Conservation (phyloP, 2,329 filamentous ascomycete genomes). For the Ophiostoma perfectum region DNA sequence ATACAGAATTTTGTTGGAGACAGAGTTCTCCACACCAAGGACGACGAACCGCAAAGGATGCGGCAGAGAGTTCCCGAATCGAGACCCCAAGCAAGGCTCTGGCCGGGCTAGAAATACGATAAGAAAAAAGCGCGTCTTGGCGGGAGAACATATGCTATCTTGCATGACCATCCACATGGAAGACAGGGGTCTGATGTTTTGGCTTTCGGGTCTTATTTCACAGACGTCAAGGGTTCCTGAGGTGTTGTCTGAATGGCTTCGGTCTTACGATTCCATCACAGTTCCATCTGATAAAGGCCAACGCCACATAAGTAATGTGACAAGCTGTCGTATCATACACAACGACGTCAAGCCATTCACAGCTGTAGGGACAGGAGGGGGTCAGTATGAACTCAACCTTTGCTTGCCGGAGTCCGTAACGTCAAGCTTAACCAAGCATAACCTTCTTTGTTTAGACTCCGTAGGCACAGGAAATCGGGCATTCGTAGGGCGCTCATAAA, state of each 20-base stretch:
- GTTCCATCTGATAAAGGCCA: not conserved
- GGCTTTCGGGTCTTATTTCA: not conserved
- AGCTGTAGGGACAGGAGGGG: too few species aligned
- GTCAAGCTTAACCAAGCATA: too few species aligned
- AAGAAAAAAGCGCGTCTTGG: slow-evolving; percentile 6
- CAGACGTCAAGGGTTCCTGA: too few species aligned
- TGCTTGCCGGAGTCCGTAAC: too few species aligned
- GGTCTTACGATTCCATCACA: too few species aligned
- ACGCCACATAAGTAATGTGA: not conserved
- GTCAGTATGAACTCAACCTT: too few species aligned
- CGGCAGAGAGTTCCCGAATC: slow-evolving; percentile 5
- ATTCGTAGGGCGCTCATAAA: not conserved
- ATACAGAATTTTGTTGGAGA: not conserved
- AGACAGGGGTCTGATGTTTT: not conserved
- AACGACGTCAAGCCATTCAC: too few species aligned
- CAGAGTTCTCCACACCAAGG: not conserved
- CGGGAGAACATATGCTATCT: slow-evolving; percentile 1
- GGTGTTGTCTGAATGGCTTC: not conserved
- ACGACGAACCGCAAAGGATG: not conserved
- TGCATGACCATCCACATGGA: slow-evolving; percentile 7
- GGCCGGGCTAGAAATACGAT: not conserved
- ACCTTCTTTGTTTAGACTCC: too few species aligned
- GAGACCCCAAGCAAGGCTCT: slow-evolving; percentile 1
- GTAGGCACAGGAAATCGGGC: not conserved
- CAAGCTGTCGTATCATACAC: too few species aligned